Evolutionary conservation across 2,329 filamentous ascomycete genomes (phyloP).

Genomic region (Teratosphaeria nubilosa): DNA sequence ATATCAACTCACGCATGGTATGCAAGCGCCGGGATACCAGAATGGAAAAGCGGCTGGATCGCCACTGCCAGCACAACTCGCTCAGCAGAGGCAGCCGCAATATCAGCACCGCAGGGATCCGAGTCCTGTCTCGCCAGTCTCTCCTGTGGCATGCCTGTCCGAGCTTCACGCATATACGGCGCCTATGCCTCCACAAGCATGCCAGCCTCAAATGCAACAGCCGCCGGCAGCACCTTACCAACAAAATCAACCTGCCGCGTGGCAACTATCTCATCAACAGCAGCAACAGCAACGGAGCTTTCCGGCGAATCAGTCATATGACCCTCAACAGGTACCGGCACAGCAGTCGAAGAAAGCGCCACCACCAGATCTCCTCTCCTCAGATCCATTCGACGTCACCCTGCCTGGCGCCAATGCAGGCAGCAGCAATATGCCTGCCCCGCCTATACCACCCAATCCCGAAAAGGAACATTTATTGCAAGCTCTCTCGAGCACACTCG

Average conservation of each 20-base stretch:
- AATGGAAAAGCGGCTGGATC: constrained; percentile 21
- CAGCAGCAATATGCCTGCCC: constrained; percentile 47
- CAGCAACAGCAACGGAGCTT: not conserved
- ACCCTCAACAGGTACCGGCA: constrained; percentile 17
- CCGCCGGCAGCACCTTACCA: constrained; percentile 10
- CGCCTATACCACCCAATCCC: constrained; percentile 88
- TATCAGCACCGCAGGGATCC: constrained; percentile 10
- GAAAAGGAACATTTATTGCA: constrained; percentile 82
- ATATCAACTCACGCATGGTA: constrained; percentile 2
- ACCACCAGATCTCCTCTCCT: constrained; percentile 47
- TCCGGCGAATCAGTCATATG: constrained; percentile 15
- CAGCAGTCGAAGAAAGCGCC: constrained; percentile 19
- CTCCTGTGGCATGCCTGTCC: constrained; percentile 14
- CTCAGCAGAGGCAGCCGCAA: constrained; percentile 26
- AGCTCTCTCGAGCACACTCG: constrained; percentile 62
- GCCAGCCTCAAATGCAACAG: constrained; percentile 6
- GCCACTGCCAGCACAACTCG: constrained; percentile 20
- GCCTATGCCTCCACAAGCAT: constrained; percentile 3
- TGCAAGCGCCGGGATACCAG: constrained; percentile 5
- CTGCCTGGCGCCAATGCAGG: constrained; percentile 42
- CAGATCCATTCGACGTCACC: constrained; percentile 50
- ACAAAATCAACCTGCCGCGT: constrained; percentile 13
- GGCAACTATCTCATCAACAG: not conserved
- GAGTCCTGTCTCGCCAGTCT: constrained; percentile 25
- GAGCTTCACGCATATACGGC: constrained; percentile 7